A percentile compares a stretch with the other conserved stretches of the same genome.
These are phyloP conservation scores for Graphium sp. DNA, from an alignment of 2,329 filamentous ascomycete genomes.

Conservation along the genomic window DNA sequence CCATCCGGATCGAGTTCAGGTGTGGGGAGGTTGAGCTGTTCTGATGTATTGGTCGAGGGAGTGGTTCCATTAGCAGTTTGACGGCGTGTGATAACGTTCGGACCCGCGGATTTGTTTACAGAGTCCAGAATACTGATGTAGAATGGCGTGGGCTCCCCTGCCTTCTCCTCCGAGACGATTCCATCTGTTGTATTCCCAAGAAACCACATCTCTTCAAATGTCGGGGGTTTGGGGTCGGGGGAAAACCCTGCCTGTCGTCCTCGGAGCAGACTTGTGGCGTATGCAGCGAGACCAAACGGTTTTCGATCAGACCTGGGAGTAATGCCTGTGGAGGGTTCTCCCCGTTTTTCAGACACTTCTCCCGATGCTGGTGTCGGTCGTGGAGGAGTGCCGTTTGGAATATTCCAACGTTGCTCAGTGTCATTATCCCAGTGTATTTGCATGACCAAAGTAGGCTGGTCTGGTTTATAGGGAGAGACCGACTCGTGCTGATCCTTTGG, in stretches of 20 bases:
- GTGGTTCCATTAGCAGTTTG: slow-evolving; percentile 10
- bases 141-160: slow-evolving; percentile 77
- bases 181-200: slow-evolving; percentile 75
- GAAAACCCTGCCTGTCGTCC: slow-evolving; percentile 8
- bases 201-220: slow-evolving; percentile 59
- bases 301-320: not conserved
- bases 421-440: slow-evolving; percentile 59
- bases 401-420: slow-evolving; percentile 31
- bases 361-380: slow-evolving; percentile 6
- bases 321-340: slow-evolving; percentile 9
- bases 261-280: no score
- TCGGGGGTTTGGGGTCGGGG: slow-evolving; percentile 39
- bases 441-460: slow-evolving; percentile 65
- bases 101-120: slow-evolving; percentile 14
- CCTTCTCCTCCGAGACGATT: slow-evolving; percentile 47
- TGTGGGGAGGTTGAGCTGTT: slow-evolving; percentile 42
- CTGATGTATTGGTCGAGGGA: slow-evolving; percentile 2
- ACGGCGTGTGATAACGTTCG: slow-evolving; percentile 11
- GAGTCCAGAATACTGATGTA: slow-evolving; percentile 57
- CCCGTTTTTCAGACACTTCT: slow-evolving; percentile 3
- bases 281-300: not conserved
- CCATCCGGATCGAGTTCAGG: slow-evolving; percentile 51
- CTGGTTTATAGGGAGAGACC: slow-evolving; percentile 43
- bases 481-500: slow-evolving; percentile 60
- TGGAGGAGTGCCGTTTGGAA: slow-evolving; percentile 19